phyloP scores from a whole-genome alignment of 2,329 filamentous ascomycete genomes.

The Akanthomyces lecanii region DNA sequence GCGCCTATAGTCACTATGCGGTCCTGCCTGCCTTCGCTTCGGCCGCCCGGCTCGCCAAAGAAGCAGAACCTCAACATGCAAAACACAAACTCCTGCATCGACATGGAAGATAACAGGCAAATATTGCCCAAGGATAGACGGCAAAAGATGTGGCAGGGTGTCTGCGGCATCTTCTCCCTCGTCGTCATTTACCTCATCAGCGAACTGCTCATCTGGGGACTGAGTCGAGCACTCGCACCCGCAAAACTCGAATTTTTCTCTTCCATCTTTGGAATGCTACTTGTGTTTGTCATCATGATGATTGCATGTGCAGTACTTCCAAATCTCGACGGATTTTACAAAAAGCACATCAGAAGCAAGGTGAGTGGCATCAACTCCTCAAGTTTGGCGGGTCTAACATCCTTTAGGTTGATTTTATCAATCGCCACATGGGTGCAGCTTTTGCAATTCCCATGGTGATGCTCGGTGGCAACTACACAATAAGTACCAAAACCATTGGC shows the following conservation, averaged over 20 bases:
- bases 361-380: constrained; percentile 22
- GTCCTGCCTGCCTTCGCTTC: constrained; percentile 3
- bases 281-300: constrained; percentile 36
- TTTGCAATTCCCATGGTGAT: constrained; percentile 48
- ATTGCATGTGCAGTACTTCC: constrained; percentile 20
- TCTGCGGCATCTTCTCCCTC: constrained; percentile 29
- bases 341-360: constrained; percentile 30
- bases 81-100: not conserved
- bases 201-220: constrained; percentile 43
- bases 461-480: constrained; percentile 34
- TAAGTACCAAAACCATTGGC: constrained; percentile 34
- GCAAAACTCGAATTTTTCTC: constrained; percentile 41
- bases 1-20: not conserved
- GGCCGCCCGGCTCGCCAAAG: not conserved
- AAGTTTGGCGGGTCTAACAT: constrained; percentile 3
- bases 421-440: constrained; percentile 47
- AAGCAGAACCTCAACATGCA: not conserved
- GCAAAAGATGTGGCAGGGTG: not conserved
- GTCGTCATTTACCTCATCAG: constrained; percentile 36
- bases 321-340: constrained; percentile 27
- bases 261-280: constrained; percentile 44
- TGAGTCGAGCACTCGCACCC: constrained; percentile 34
- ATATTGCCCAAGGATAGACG: not conserved
- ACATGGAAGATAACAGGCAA: not conserved
- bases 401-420: constrained; percentile 45